These are phyloP conservation scores for Tilletiaria anomala DNA, from an alignment of 1,284 basidiomycete species.

Conservation along the genomic window DNA sequence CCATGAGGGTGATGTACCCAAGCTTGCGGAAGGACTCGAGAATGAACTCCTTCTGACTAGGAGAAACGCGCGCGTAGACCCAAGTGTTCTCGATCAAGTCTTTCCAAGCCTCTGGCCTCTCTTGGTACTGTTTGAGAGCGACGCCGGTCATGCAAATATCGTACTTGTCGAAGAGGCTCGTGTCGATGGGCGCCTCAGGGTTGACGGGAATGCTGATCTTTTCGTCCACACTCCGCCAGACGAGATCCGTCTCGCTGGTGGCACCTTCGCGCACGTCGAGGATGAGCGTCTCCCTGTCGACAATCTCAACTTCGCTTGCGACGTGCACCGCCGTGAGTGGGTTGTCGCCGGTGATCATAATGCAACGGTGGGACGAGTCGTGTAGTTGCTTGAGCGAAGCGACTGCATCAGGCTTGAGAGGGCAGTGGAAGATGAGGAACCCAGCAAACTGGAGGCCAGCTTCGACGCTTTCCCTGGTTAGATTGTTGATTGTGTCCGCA, in stretches of 20 bases:
- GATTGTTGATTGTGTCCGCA: conserved; percentile 10
- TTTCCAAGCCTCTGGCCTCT: conserved; percentile 19
- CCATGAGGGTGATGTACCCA: conserved; percentile 38
- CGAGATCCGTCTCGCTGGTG: conserved; percentile 20
- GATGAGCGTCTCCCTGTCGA: conserved; percentile 34
- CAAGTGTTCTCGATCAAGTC: conserved; percentile 34
- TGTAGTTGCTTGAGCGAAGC: conserved; percentile 29
- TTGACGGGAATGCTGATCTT: conserved; percentile 20
- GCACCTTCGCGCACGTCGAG: conserved; percentile 28
- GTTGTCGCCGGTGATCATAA: conserved; percentile 41
- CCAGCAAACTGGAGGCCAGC: conserved; percentile 28
- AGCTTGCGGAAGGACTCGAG: conserved; percentile 31
- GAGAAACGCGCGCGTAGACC: conserved; percentile 38
- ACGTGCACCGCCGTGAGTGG: conserved; percentile 37
- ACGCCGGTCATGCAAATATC: conserved; percentile 38
- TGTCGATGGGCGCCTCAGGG: conserved; percentile 23
- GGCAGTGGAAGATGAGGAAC: conserved; percentile 39
- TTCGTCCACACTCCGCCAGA: conserved; percentile 32
- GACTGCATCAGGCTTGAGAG: conserved; percentile 35
- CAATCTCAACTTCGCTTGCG: conserved; percentile 36
- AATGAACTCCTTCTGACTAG: conserved; percentile 37
- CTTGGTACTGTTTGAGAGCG: conserved; percentile 30
- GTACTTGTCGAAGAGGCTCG: conserved; percentile 31
- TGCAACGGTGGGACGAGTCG: conserved; percentile 37
- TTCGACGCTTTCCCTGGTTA: conserved; percentile 32